Conservation (phyloP, 352 stramenopile genomes). For the Phytophthora agathidicida region DNA sequence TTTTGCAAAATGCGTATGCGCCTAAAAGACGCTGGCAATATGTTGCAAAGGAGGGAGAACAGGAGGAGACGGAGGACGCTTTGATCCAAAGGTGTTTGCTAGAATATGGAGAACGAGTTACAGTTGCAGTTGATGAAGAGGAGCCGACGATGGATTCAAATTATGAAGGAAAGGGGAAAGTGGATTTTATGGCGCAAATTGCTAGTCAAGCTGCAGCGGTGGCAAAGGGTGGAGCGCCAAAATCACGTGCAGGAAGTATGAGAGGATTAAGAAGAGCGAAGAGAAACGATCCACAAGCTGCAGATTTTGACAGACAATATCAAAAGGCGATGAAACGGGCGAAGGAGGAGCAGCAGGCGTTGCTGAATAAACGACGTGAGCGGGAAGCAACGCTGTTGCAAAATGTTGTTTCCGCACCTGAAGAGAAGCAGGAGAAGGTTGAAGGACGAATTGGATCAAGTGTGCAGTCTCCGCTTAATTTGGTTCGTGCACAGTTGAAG, state of each 20-base stretch:
- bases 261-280: conserved; percentile 20
- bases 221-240: conserved; percentile 22
- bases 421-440: conserved; percentile 18
- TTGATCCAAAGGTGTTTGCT: conserved; percentile 82
- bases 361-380: conserved; percentile 44
- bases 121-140: conserved; percentile 22
- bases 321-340: conserved; percentile 59
- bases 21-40: conserved; percentile 58
- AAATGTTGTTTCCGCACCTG: conserved; percentile 49
- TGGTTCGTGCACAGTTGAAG: conserved; percentile 35
- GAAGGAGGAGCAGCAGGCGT: conserved; percentile 48
- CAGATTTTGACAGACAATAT: conserved; percentile 72
- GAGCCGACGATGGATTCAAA: conserved; percentile 12
- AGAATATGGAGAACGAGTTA: conserved; percentile 78
- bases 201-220: conserved; percentile 53
- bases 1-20: conserved; percentile 44
- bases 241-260: conserved; percentile 13
- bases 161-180: conserved; percentile 8
- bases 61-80: conserved; percentile 60
- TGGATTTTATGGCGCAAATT: conserved; percentile 53
- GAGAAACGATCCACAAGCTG: conserved; percentile 26
- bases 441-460: conserved; percentile 12
- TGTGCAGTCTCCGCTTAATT: conserved; percentile 10
- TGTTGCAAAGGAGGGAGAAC: conserved; percentile 17
- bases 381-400: conserved; percentile 60